Evolutionary conservation across 2,329 filamentous ascomycete genomes (phyloP).

Genomic region (Tricladium varicosporioides): DNA sequence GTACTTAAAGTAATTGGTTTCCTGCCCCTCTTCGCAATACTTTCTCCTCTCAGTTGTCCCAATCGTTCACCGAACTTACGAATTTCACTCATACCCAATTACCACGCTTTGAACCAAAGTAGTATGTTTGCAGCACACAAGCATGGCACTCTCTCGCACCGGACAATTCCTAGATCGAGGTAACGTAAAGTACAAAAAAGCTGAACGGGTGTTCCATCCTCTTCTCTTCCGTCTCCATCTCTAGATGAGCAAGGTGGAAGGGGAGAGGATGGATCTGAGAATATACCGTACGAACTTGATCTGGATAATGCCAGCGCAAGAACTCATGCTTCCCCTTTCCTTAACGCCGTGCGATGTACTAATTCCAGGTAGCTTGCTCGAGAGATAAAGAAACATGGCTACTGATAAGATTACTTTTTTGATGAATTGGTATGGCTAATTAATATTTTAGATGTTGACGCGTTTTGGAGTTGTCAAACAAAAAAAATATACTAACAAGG

Average conservation of each 20-base stretch:
- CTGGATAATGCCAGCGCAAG: constrained; percentile 87
- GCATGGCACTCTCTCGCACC: constrained; percentile 9
- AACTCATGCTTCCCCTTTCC: constrained; percentile 63
- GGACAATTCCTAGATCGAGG: constrained; percentile 25
- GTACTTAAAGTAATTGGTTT: too few relatives aligned
- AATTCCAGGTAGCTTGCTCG: constrained; percentile 38
- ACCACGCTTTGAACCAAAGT: background rate
- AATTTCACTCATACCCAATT: background rate
- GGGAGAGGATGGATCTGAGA: constrained; percentile 59
- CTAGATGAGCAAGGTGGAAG: constrained; percentile 1
- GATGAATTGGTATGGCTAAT: constrained; percentile 68
- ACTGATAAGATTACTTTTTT: constrained; percentile 84
- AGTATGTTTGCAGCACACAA: background rate
- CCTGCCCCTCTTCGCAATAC: too few relatives aligned
- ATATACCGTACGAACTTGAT: constrained; percentile 81
- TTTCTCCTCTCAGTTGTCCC: too few relatives aligned
- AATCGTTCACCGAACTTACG: too few relatives aligned
- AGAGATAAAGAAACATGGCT: constrained; percentile 54
- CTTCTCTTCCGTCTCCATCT: background rate
- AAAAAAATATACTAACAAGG: background rate
- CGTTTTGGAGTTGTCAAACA: too few relatives aligned
- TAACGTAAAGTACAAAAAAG: constrained; percentile 22
- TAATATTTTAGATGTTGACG: too few relatives aligned
- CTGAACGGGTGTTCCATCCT: constrained; percentile 27
- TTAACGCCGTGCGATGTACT: constrained; percentile 38